A percentile compares a stretch with the other conserved stretches of the same genome.
phyloP scores from a whole-genome alignment of 768 basidiomycete species.

The Austroboletus eburneus region DNA sequence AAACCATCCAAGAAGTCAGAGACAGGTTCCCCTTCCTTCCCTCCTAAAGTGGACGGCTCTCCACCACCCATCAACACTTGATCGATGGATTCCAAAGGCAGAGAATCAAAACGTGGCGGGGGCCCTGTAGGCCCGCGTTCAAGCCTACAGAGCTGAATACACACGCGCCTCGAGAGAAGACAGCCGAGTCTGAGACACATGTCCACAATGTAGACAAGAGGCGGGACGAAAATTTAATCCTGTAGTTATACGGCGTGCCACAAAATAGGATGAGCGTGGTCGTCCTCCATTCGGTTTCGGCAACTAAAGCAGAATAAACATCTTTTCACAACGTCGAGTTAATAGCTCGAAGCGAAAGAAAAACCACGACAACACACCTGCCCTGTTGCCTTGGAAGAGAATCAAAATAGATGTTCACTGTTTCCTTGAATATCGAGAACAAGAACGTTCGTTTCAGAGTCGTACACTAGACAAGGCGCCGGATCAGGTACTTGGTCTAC shows the following conservation, averaged over 20 bases:
- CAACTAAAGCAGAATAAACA: constrained; percentile 51
- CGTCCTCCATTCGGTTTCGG: constrained; percentile 48
- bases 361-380: constrained; percentile 33
- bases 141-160: constrained; percentile 17
- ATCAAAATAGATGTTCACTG: constrained; percentile 37
- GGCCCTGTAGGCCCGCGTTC: constrained; percentile 20
- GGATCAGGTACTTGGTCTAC: constrained; percentile 1
- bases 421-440: constrained; percentile 52
- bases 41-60: constrained; percentile 7
- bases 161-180: constrained; percentile 22
- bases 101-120: constrained; percentile 8
- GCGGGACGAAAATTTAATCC: constrained; percentile 23
- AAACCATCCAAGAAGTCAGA: constrained; percentile 55
- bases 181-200: constrained; percentile 18
- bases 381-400: constrained; percentile 46
- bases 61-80: constrained; percentile 18
- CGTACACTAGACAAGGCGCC: constrained; percentile 39
- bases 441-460: constrained; percentile 37
- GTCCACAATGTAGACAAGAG: constrained; percentile 14
- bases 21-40: too few species aligned
- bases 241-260: constrained; percentile 2
- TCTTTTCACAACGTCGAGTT: constrained; percentile 25
- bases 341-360: not conserved
- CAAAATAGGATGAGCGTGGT: constrained; percentile 55
- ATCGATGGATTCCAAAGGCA: constrained; percentile 25